These are phyloP conservation scores for Cardamine chenopodiifolia DNA, from an alignment of 345 rosid genomes.

Conservation along the genomic window DNA sequence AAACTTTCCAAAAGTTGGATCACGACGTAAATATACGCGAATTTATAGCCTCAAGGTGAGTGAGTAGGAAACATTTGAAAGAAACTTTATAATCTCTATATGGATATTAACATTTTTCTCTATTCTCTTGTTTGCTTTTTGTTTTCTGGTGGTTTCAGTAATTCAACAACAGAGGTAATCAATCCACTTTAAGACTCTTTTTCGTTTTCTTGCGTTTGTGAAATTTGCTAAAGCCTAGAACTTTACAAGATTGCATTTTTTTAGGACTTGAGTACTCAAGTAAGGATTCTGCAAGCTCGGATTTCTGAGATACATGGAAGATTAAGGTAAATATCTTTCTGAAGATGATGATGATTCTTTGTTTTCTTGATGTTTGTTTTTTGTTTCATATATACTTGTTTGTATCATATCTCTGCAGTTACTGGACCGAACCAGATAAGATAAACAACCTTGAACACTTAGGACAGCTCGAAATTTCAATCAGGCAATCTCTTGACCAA, in stretches of 20 bases:
- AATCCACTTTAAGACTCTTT: slow-evolving; percentile 8
- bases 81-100: slow-evolving; percentile 5
- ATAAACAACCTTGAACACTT: slow-evolving; percentile 59
- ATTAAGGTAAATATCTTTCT: slow-evolving; percentile 58
- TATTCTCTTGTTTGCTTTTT: slow-evolving; percentile 38
- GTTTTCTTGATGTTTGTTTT: slow-evolving; percentile 1
- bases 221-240: slow-evolving; percentile 25
- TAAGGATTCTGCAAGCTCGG: slow-evolving; percentile 57
- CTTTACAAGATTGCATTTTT: slow-evolving; percentile 29
- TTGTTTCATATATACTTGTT: slow-evolving; percentile 13
- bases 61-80: slow-evolving; percentile 31
- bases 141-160: slow-evolving; percentile 56
- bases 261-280: slow-evolving; percentile 68
- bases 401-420: slow-evolving; percentile 46
- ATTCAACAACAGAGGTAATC: slow-evolving; percentile 71
- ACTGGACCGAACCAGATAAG: slow-evolving; percentile 65
- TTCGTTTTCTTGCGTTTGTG: not conserved
- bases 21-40: slow-evolving; percentile 84
- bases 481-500: slow-evolving; percentile 60
- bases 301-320: slow-evolving; percentile 67
- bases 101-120: not conserved
- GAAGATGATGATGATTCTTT: slow-evolving; percentile 15
- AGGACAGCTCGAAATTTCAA: slow-evolving; percentile 62
- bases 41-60: slow-evolving; percentile 61
- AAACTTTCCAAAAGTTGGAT: slow-evolving; percentile 89